Percentiles rank a stretch among this genome's conserved stretches.
phyloP scores from a whole-genome alignment of 2,329 filamentous ascomycete genomes.

The Chaetomium sp. region DNA sequence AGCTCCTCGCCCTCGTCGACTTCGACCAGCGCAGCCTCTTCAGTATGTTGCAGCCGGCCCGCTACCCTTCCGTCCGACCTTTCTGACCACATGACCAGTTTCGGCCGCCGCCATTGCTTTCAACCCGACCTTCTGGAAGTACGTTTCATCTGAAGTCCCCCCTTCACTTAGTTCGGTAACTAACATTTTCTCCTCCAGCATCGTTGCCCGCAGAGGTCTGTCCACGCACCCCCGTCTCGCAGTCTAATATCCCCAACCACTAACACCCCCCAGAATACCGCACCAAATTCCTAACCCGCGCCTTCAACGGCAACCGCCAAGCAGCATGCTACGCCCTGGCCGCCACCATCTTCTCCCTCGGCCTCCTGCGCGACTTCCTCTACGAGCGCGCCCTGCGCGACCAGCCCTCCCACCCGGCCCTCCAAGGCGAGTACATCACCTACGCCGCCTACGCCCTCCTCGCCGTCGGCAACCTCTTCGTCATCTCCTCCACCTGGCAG shows the following conservation, averaged over 20 bases:
- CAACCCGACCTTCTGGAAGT: conserved; percentile 99
- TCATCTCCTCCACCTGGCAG: conserved; percentile 82
- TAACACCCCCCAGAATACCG: conserved; percentile 65
- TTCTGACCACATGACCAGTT: conserved; percentile 45
- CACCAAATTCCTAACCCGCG: conserved; percentile 79
- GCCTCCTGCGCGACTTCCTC: conserved; percentile 78
- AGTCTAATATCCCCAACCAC: no score
- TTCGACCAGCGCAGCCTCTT: conserved; percentile 55
- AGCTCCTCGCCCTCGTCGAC: conserved; percentile 52
- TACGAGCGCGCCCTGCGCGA: conserved; percentile 78
- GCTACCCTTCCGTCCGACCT: not conserved
- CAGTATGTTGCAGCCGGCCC: conserved; percentile 41
- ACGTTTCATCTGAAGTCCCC: conserved; percentile 36
- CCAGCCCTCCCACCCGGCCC: conserved; percentile 67
- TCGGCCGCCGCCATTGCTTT: conserved; percentile 78
- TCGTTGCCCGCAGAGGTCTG: conserved; percentile 78
- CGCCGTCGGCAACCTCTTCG: conserved; percentile 70
- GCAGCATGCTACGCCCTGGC: conserved; percentile 87
- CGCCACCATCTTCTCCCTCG: conserved; percentile 81
- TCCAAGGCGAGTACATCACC: conserved; percentile 54
- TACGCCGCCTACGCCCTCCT: conserved; percentile 67
- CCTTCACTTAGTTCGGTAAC: conserved; percentile 17
- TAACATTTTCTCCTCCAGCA: conserved; percentile 46
- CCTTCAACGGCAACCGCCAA: conserved; percentile 72
- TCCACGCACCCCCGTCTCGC: no score